A percentile compares a stretch with the other conserved stretches of the same genome.
Conservation (phyloP, 2,329 filamentous ascomycete species). For the Aspergillus sp. region DNA sequence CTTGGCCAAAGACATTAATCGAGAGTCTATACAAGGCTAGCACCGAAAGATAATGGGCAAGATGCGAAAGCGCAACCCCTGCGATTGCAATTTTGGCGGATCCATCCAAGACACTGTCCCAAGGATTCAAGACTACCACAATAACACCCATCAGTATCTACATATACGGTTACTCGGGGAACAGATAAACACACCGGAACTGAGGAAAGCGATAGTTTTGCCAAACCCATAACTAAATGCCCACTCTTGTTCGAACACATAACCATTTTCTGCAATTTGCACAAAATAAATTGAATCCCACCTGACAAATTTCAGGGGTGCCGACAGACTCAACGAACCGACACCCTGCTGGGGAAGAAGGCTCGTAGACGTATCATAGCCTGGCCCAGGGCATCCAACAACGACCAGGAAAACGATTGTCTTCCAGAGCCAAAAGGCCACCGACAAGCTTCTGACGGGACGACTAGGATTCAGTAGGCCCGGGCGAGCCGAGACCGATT, state of each 20-base stretch:
- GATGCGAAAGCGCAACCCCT: slow-evolving; percentile 67
- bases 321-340: slow-evolving; percentile 16
- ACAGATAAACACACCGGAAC: slow-evolving; percentile 27
- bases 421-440: slow-evolving; percentile 58
- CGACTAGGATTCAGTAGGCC: slow-evolving; percentile 25
- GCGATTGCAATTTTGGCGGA: slow-evolving; percentile 42
- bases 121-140: slow-evolving; percentile 23
- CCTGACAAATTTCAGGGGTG: slow-evolving; percentile 50
- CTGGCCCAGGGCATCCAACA: slow-evolving; percentile 53
- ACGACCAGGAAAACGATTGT: slow-evolving; percentile 51
- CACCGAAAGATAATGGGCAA: slow-evolving; percentile 74
- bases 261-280: slow-evolving; percentile 53
- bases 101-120: slow-evolving; percentile 18
- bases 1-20: slow-evolving; percentile 50
- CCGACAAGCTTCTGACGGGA: slow-evolving; percentile 35
- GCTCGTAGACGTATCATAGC: slow-evolving; percentile 63
- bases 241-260: slow-evolving; percentile 65
- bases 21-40: slow-evolving; percentile 70
- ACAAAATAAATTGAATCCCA: slow-evolving; percentile 66
- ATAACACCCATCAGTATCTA: slow-evolving; percentile 10
- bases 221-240: slow-evolving; percentile 61
- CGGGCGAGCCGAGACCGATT: slow-evolving; percentile 7
- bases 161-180: not conserved
- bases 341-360: slow-evolving; percentile 41
- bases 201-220: slow-evolving; percentile 41